Percentiles rank a stretch among this genome's conserved stretches.
These are phyloP conservation scores for Elsinoe australis DNA, from an alignment of 2,329 filamentous ascomycete species.

Conservation along the genomic window DNA sequence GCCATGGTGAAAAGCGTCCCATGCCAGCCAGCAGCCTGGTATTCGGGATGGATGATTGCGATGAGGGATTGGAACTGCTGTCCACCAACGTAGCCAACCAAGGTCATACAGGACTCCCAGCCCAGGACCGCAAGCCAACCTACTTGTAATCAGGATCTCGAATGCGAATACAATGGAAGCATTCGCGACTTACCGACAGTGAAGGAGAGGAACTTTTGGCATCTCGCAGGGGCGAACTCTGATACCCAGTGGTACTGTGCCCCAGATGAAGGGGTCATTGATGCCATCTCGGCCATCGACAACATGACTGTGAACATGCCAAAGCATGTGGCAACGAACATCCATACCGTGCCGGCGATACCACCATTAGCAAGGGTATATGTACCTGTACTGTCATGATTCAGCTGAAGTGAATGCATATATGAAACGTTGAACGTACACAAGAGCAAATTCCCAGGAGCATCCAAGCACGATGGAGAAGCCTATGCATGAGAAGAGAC, in stretches of 20 bases:
- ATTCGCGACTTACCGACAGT: constrained; percentile 23
- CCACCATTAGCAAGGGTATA: constrained; percentile 27
- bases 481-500: constrained; percentile 25
- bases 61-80: constrained; percentile 17
- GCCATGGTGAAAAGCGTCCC: constrained; percentile 24
- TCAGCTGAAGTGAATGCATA: too few relatives aligned
- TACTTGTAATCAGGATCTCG: too few relatives aligned
- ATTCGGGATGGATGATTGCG: constrained; percentile 15
- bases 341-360: constrained; percentile 31
- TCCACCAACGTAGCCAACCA: constrained; percentile 17
- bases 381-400: constrained; percentile 16
- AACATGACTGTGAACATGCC: constrained; percentile 31
- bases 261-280: constrained; percentile 34
- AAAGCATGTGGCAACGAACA: constrained; percentile 29
- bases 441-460: constrained; percentile 25
- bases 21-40: constrained; percentile 22
- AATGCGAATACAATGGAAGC: too few relatives aligned
- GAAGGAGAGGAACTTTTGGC: constrained; percentile 32
- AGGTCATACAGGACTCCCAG: constrained; percentile 32
- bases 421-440: constrained; percentile 14
- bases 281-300: constrained; percentile 30
- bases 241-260: constrained; percentile 32
- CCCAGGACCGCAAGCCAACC: constrained; percentile 38
- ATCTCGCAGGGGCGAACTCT: constrained; percentile 31
- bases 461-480: constrained; percentile 27